Evolutionary conservation across 257 asterid species (phyloP), one percentile per base, ranked within the genome.

Genomic region (Avicennia marina): DNA sequence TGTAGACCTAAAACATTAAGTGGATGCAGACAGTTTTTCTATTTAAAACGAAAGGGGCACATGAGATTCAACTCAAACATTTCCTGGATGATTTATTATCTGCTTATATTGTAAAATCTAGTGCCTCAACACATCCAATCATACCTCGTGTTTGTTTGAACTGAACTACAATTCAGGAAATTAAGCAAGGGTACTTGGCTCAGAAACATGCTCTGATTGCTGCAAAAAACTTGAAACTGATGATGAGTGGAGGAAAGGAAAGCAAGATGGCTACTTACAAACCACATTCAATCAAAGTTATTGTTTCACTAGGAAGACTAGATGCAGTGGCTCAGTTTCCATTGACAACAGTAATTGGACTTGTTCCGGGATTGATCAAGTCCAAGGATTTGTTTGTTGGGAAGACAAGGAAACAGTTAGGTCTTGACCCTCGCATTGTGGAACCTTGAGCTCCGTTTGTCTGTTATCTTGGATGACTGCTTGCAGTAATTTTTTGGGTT

Each of bases 291-390:
- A 36, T 48, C 2, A 83, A 82, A 61, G 76, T 80, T 1, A 61
- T 88, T 0, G 96, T 88, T 16, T 82, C 95, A 0, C 33, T 88
- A 53, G 96, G 95, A n/a, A 79, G 95, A 64, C 75, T 81, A 0
- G 95, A 89, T 59, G 96, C 90, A 13, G 90, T 85, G 19, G 96
- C 96, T 40, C 96, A 89, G 69, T 79, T 71, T 58, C 69, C 78
- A 4, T 74, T 75, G 78, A 79, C 95, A 16, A 83, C 95, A 13
- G 19, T 78, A 6, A 77, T 81, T 10, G 96, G 96, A 26, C 75
- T 81, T 7, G 66, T 89, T 47, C 95, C 96, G 2, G 90, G 95
- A 25, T 67, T 85, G 78, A 75, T 85, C 70, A 89, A 89, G 70
- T 89, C 96, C 38, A 89, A 75, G 65, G 96, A 89, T 73, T 73